Evolutionary conservation across 2,329 filamentous ascomycete species (phyloP), one percentile per base, ranked within the genome.

Genomic region (Trichoderma aggressivum): DNA sequence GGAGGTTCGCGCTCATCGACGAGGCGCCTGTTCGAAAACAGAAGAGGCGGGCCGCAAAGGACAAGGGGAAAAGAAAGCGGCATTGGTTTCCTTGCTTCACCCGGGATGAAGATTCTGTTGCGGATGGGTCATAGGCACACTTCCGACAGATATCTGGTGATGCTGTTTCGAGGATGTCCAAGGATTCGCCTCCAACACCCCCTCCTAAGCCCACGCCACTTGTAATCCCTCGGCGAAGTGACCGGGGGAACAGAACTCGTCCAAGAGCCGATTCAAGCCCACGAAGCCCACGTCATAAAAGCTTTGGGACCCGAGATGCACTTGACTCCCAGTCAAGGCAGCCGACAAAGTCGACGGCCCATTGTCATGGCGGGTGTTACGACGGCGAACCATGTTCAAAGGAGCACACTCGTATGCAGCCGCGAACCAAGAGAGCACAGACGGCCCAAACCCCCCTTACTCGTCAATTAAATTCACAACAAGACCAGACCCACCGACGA

Each of bases 1-100:
- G 79, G 77, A 79, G 79, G 69, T 76, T 77, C 64, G 77, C 79
- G 7, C 75, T 81, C 36, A 77, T 80, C 36, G 78, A 81, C 14
- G 76, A 80, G 56, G 73, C 73, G 18, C 75, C 78, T 6, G 53
- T 68, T 30, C 73, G 74, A 59, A 77, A 74, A 14, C 73, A 74
- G 26, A 76, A 70, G 60, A 72, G n/a, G 56, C 70, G 18, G 43
- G 66, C 39, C 16, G 14, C 32, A 34, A 65, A 65, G 14, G 67
- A 64, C 11, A 67, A 74, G 24, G 73, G 72, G n/a, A 73, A 70
- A 21, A 53, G 62, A 30, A 75, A 70, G 16, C 71, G 70, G 11
- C 73, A 67, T 47, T 82, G 79, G 62, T 70, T 79, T 12, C 77
- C 79, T 56, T 82, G 80, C 61, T 77, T 78, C 62, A 68, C 75